Conservation (phyloP, 768 basidiomycete species). For the Infundibulicybe gibba region DNA sequence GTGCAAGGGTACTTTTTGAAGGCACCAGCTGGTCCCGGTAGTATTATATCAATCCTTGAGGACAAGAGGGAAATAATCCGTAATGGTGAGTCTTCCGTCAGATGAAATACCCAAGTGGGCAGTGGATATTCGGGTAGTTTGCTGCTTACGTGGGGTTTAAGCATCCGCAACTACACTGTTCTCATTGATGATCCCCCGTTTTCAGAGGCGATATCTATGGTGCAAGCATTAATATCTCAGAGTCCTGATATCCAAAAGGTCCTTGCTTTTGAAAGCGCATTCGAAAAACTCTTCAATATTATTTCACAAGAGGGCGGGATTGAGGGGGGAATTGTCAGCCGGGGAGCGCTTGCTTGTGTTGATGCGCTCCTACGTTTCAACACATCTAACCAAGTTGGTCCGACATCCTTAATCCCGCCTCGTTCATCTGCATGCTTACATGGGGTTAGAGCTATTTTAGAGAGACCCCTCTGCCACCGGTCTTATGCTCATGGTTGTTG, state of each 20-base stretch:
- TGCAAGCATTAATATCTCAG: constrained; percentile 77
- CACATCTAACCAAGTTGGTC: constrained; percentile 83
- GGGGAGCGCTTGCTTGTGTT: constrained; percentile 82
- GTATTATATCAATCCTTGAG: constrained; percentile 71
- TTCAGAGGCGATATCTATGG: constrained; percentile 78
- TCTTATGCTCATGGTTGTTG: constrained; percentile 64
- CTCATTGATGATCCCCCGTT: neutral
- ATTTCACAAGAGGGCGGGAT: constrained; percentile 86
- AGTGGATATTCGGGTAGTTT: constrained; percentile 37
- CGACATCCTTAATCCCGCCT: no score
- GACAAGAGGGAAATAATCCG: constrained; percentile 88
- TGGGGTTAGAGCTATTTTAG: constrained; percentile 86
- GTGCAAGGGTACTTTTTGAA: constrained; percentile 93
- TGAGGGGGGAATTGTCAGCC: constrained; percentile 84
- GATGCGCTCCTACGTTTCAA: constrained; percentile 91
- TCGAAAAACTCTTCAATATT: constrained; percentile 92
- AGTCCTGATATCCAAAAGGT: constrained; percentile 96
- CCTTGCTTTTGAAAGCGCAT: constrained; percentile 93
- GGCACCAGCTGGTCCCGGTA: constrained; percentile 70
- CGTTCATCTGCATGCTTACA: no score
- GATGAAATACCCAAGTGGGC: constrained; percentile 64
- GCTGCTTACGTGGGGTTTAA: neutral
- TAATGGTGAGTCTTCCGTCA: constrained; percentile 57
- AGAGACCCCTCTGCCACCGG: constrained; percentile 71
- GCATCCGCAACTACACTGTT: no score